phyloP scores from a whole-genome alignment of 2,329 filamentous ascomycete species.

The Hypoxylon rubiginosum region DNA sequence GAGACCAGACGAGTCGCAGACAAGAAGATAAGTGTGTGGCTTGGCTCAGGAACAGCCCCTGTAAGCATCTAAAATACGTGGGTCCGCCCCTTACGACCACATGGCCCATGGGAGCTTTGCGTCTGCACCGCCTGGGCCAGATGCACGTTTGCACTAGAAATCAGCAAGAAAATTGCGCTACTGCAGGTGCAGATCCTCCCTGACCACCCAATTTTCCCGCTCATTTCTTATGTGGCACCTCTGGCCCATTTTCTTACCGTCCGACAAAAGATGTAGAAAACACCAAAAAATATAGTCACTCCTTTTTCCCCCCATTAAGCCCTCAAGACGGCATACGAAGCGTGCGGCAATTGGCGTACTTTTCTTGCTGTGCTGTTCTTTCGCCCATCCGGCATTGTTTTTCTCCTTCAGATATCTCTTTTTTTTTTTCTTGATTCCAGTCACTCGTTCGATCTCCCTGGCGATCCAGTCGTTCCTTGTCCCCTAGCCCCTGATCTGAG shows the following conservation, averaged over 20 bases:
- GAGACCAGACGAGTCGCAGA: constrained; percentile 43
- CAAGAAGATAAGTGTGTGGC: constrained; percentile 18
- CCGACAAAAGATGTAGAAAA: constrained; percentile 32
- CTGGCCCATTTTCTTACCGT: constrained; percentile 31
- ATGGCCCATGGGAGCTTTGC: constrained; percentile 10
- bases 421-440: constrained; percentile 29
- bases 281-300: constrained; percentile 43
- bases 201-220: constrained; percentile 17
- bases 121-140: background rate
- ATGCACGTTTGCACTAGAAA: constrained; percentile 20
- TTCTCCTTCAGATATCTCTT: constrained; percentile 32
- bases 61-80: background rate
- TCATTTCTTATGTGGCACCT: constrained; percentile 26
- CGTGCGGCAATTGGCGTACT: constrained; percentile 19
- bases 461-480: constrained; percentile 43
- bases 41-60: background rate
- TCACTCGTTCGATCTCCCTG: constrained; percentile 47
- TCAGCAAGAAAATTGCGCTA: constrained; percentile 32
- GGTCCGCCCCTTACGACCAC: constrained; percentile 30
- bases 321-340: constrained; percentile 20
- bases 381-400: constrained; percentile 36
- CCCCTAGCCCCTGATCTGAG: constrained; percentile 49
- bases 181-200: constrained; percentile 40
- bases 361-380: constrained; percentile 25
- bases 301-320: constrained; percentile 31